Conservation (phyloP, 257 asterid genomes). For the Salvia miltiorrhiza region DNA sequence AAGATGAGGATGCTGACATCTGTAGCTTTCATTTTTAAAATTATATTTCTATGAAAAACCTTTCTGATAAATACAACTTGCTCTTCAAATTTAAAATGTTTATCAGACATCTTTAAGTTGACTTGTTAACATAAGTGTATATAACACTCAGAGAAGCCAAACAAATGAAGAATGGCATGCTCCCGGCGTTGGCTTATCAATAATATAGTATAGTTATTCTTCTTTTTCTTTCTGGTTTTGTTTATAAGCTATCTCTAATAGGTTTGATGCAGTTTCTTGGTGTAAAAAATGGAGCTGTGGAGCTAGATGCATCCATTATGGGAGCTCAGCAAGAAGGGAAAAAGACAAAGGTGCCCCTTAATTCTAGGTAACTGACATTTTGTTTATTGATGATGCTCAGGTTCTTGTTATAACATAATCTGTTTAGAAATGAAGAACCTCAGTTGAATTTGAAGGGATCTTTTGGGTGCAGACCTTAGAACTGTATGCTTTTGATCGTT, state of each 20-base stretch:
- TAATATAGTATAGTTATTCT: slow-evolving; percentile 8
- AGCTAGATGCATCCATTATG: slow-evolving; percentile 85
- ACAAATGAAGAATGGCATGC: neutral
- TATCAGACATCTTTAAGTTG: slow-evolving; percentile 7
- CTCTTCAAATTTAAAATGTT: slow-evolving; percentile 9
- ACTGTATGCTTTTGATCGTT: neutral
- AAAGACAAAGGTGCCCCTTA: slow-evolving; percentile 86
- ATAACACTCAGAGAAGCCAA: neutral
- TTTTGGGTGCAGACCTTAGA: slow-evolving; percentile 4
- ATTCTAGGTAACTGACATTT: slow-evolving; percentile 63
- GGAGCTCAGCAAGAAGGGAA: slow-evolving; percentile 89
- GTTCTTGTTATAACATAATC: neutral
- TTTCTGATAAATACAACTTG: neutral
- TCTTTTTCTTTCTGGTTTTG: slow-evolving; percentile 26
- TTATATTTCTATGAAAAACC: slow-evolving; percentile 2
- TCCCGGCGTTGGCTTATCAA: neutral
- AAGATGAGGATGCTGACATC: slow-evolving; percentile 6
- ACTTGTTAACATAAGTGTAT: slow-evolving; percentile 8
- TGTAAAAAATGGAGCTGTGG: slow-evolving; percentile 86
- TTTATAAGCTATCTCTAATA: slow-evolving; percentile 44
- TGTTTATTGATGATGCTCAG: neutral
- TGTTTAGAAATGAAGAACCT: neutral
- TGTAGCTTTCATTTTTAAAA: slow-evolving; percentile 3
- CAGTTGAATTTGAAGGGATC: neutral
- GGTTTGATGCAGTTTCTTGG: slow-evolving; percentile 82